Conservation (phyloP, 2,329 filamentous ascomycete species). For the Chaetomium sp. region DNA sequence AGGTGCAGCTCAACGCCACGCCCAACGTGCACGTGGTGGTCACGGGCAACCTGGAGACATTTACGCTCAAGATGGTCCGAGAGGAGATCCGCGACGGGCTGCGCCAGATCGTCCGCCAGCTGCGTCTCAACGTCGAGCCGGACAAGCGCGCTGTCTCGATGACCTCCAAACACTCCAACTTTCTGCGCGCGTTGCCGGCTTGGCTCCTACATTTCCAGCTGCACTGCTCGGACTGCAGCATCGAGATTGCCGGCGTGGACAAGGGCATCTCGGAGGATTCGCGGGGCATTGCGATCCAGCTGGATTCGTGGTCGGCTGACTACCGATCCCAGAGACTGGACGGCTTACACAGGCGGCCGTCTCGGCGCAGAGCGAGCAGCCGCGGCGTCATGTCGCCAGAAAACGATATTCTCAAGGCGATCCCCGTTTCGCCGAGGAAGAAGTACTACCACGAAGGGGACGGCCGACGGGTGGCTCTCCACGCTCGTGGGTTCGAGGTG, state of each 20-base stretch:
- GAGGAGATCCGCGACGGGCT: conserved; percentile 90
- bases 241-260: conserved; percentile 87
- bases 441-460: conserved; percentile 58
- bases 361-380: conserved; percentile 67
- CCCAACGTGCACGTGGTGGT: conserved; percentile 79
- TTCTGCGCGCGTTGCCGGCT: conserved; percentile 69
- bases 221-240: conserved; percentile 80
- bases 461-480: conserved; percentile 72
- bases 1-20: conserved; percentile 74
- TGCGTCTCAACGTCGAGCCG: conserved; percentile 63
- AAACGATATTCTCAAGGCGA: conserved; percentile 50
- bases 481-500: conserved; percentile 77
- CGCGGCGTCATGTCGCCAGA: conserved; percentile 63
- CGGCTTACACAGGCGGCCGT: conserved; percentile 48
- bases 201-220: conserved; percentile 83
- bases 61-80: conserved; percentile 81
- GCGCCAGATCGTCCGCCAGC: conserved; percentile 81
- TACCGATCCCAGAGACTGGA: conserved; percentile 79
- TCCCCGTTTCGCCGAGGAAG: conserved; percentile 47
- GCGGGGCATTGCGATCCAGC: conserved; percentile 75
- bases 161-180: conserved; percentile 52
- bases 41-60: conserved; percentile 75
- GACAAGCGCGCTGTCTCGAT: conserved; percentile 49
- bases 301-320: conserved; percentile 82
- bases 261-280: conserved; percentile 73